These are phyloP conservation scores for Termitomyces sp. DNA, from an alignment of 768 basidiomycete species.

Conservation along the genomic window DNA sequence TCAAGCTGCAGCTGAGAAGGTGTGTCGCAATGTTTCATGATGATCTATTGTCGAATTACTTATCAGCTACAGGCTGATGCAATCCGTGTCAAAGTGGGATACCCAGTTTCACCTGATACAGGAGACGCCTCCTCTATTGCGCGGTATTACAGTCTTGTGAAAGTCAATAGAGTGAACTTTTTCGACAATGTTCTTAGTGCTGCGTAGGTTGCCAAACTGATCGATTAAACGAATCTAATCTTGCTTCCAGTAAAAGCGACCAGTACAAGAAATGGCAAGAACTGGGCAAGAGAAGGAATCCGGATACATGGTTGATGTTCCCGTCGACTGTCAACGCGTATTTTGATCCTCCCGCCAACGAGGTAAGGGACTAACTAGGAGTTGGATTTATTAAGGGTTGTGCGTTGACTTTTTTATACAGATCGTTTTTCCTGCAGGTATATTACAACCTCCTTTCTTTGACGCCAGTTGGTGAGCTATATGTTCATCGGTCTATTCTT, in stretches of 20 bases:
- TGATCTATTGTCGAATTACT: background rate
- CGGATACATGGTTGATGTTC: conserved; percentile 82
- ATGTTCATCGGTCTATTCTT: background rate
- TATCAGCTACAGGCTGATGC: conserved; percentile 56
- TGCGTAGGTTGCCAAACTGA: conserved; percentile 28
- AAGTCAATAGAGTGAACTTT: conserved; percentile 65
- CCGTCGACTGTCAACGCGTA: conserved; percentile 88
- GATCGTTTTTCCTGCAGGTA: conserved; percentile 97
- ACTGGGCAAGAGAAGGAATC: conserved; percentile 66
- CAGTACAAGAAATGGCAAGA: conserved; percentile 69
- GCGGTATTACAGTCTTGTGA: conserved; percentile 70
- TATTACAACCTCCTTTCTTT: conserved; percentile 92
- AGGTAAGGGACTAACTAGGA: conserved; percentile 48
- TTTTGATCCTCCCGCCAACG: conserved; percentile 83
- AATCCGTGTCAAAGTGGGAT: conserved; percentile 90
- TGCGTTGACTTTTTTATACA: conserved; percentile 20
- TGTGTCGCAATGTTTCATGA: conserved; percentile 20
- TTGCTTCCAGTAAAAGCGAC: conserved; percentile 45
- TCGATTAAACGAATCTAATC: background rate
- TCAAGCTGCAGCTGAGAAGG: conserved; percentile 81
- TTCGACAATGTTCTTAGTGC: conserved; percentile 81
- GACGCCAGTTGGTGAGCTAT: conserved; percentile 60
- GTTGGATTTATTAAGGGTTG: background rate
- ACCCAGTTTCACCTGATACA: conserved; percentile 84
- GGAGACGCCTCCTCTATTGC: conserved; percentile 62